Percentiles rank a stretch among this genome's conserved stretches.
These are phyloP conservation scores for Cytospora chrysosperma DNA, from an alignment of 2,329 filamentous ascomycete genomes.

Conservation along the genomic window DNA sequence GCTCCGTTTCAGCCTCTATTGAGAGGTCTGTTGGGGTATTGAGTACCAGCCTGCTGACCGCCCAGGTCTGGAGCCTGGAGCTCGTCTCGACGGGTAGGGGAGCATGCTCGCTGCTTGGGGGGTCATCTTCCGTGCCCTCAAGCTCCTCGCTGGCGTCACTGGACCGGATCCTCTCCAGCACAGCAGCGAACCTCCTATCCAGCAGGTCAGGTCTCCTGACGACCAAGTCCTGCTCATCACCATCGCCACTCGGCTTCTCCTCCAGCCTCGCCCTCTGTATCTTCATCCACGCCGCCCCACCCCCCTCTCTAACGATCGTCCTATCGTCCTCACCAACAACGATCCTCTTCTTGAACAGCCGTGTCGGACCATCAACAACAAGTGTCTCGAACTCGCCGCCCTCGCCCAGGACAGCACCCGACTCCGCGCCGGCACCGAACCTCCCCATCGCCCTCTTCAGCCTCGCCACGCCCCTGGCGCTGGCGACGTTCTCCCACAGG, in stretches of 20 bases:
- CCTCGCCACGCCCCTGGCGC: conserved; percentile 45
- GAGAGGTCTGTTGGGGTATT: conserved; percentile 26
- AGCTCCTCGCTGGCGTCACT: neutral
- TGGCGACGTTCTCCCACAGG: conserved; percentile 78
- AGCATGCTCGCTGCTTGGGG: neutral
- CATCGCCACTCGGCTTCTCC: conserved; percentile 36
- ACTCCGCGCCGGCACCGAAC: conserved; percentile 60
- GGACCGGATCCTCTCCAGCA: conserved; percentile 37
- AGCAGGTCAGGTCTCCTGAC: conserved; percentile 64
- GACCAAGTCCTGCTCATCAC: conserved; percentile 9
- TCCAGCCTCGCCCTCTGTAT: conserved; percentile 57
- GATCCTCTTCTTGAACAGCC: conserved; percentile 72
- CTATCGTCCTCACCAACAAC: conserved; percentile 55
- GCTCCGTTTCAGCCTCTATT: conserved; percentile 49
- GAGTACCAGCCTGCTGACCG: neutral
- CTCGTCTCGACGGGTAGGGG: conserved; percentile 26
- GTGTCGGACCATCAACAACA: conserved; percentile 73
- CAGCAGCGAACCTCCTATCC: conserved; percentile 57
- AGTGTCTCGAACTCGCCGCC: conserved; percentile 96
- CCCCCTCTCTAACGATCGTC: conserved; percentile 63
- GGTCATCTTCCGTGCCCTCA: neutral
- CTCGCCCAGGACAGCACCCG: conserved; percentile 79
- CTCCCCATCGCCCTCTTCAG: conserved; percentile 56
- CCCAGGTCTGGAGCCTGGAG: conserved; percentile 23
- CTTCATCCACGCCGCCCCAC: conserved; percentile 72